Percentiles rank a stretch among this genome's conserved stretches.
phyloP scores from a whole-genome alignment of 495 filamentous ascomycete species.

The Podospora pseudocomata region DNA sequence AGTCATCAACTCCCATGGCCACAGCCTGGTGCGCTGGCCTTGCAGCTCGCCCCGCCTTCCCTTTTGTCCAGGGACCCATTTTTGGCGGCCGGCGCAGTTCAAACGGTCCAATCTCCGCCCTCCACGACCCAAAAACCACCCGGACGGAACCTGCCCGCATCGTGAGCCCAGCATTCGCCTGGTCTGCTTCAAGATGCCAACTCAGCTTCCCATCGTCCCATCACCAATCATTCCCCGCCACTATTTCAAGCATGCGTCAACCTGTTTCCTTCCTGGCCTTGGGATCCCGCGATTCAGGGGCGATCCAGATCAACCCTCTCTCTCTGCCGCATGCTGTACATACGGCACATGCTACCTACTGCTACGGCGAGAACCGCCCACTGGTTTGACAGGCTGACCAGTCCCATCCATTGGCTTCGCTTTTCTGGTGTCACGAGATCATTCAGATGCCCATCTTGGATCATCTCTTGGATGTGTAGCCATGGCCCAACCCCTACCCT shows the following conservation, averaged over 20 bases:
- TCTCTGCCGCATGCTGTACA: constrained; percentile 1
- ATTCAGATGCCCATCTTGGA: not conserved
- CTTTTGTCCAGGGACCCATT: constrained; percentile 18
- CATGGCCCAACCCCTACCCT: not conserved
- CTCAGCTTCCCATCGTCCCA: constrained; percentile 20
- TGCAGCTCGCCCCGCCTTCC: constrained; percentile 33
- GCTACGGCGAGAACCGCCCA: not conserved
- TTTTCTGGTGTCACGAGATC: not conserved
- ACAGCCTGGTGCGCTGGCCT: constrained; percentile 36
- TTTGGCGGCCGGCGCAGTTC: constrained; percentile 21
- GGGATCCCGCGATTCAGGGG: constrained; percentile 8
- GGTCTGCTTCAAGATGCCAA: constrained; percentile 30
- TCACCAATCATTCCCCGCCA: constrained; percentile 32
- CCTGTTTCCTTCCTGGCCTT: constrained; percentile 1
- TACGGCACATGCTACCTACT: not conserved
- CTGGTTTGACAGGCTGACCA: not conserved
- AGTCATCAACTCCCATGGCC: constrained; percentile 1
- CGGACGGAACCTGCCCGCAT: constrained; percentile 25
- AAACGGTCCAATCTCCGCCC: constrained; percentile 27
- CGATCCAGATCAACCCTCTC: not conserved
- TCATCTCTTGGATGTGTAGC: too few relatives aligned
- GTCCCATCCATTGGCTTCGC: not conserved
- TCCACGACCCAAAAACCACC: constrained; percentile 34
- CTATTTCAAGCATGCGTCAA: constrained; percentile 14
- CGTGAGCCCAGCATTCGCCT: constrained; percentile 23